These are phyloP conservation scores for Dipodascus geniculatus DNA, from an alignment of 805 yeast genomes.

Conservation along the genomic window DNA sequence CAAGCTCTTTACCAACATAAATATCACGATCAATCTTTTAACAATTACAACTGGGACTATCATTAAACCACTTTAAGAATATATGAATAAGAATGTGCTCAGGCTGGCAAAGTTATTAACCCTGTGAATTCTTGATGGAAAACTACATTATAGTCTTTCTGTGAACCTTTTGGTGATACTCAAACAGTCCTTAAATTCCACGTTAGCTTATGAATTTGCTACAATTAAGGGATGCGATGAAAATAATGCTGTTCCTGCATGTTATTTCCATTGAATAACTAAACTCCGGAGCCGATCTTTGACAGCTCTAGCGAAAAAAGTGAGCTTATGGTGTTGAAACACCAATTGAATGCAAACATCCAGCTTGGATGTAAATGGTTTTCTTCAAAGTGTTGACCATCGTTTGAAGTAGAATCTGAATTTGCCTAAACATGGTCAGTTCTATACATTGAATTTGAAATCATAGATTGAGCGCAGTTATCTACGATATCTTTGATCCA, in stretches of 20 bases:
- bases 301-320: too few relatives aligned
- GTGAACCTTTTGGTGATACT: conserved; percentile 5
- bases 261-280: background rate
- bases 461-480: too few relatives aligned
- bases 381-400: too few relatives aligned
- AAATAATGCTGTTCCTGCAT: conserved; percentile 5
- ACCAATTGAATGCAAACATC: too few relatives aligned
- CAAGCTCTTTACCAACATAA: too few relatives aligned
- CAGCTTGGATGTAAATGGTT: too few relatives aligned
- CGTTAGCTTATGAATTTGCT: conserved; percentile 6
- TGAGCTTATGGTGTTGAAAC: too few relatives aligned
- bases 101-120: conserved; percentile 3
- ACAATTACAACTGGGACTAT: conserved; percentile 4
- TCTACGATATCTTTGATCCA: too few relatives aligned
- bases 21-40: background rate
- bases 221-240: conserved; percentile 2
- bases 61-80: conserved; percentile 5
- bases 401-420: too few relatives aligned
- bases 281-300: background rate
- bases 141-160: conserved; percentile 3
- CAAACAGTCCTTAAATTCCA: conserved; percentile 5
- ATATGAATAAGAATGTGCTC: conserved; percentile 2
- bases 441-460: too few relatives aligned
- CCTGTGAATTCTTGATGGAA: conserved; percentile 7
- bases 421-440: too few relatives aligned